phyloP scores from a whole-genome alignment of 345 rosid species.

The Citrus cavaleriei region DNA sequence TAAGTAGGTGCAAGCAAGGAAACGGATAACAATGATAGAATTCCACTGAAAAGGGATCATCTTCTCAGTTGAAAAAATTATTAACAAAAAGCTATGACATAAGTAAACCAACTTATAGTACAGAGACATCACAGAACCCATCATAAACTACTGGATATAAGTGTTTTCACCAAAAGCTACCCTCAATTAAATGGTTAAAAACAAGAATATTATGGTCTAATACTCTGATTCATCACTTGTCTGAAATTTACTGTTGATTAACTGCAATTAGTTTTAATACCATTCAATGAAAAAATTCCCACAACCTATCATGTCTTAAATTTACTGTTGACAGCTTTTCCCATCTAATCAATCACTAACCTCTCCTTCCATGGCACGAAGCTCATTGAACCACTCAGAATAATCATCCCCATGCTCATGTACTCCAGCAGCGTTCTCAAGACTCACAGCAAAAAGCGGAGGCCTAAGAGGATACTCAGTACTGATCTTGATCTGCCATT shows the following conservation, averaged over 20 bases:
- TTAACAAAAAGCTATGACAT: background rate
- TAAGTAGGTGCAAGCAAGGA: background rate
- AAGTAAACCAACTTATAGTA: background rate
- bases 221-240: background rate
- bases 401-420: constrained; percentile 22
- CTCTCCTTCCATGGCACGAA: constrained; percentile 91
- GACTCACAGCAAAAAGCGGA: constrained; percentile 60
- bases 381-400: constrained; percentile 62
- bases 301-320: background rate
- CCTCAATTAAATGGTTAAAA: background rate
- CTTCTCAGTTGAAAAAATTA: background rate
- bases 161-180: background rate
- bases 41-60: background rate
- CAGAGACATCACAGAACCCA: background rate
- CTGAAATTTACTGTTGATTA: background rate
- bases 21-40: background rate
- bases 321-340: background rate
- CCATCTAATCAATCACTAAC: constrained; percentile 34
- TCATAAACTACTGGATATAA: background rate
- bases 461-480: constrained; percentile 93
- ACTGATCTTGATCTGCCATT: constrained; percentile 63
- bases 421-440: constrained; percentile 35
- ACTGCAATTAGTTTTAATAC: background rate
- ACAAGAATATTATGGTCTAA: background rate
- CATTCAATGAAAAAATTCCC: background rate